Evolutionary conservation across 2,329 filamentous ascomycete species (phyloP).

Genomic region (Fusarium metavorans): DNA sequence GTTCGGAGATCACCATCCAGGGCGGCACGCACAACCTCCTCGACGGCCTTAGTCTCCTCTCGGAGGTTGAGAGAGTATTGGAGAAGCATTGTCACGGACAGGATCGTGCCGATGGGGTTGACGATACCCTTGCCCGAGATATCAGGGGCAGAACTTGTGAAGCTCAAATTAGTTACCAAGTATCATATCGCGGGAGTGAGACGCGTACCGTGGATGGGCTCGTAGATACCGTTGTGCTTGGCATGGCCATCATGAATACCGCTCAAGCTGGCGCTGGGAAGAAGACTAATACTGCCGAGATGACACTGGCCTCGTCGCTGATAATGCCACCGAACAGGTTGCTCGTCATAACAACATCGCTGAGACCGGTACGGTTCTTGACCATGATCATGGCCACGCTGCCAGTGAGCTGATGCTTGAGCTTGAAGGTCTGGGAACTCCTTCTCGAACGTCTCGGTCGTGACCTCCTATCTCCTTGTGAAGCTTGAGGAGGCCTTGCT

Average conservation of each 20-base stretch:
- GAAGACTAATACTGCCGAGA: slow-evolving; percentile 86
- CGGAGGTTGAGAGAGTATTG: slow-evolving; percentile 75
- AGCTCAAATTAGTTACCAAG: too few relatives aligned
- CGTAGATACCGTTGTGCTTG: slow-evolving; percentile 93
- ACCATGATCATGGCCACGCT: slow-evolving; percentile 98
- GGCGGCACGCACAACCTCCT: slow-evolving; percentile 82
- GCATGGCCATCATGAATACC: slow-evolving; percentile 87
- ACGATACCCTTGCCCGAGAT: slow-evolving; percentile 93
- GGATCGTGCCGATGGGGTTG: slow-evolving; percentile 88
- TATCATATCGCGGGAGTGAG: too few relatives aligned
- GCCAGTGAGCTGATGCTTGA: slow-evolving; percentile 93
- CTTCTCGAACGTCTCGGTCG: slow-evolving; percentile 84
- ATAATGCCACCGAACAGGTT: slow-evolving; percentile 98
- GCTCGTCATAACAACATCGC: slow-evolving; percentile 91
- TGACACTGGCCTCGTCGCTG: slow-evolving; percentile 93
- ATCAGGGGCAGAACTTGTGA: slow-evolving; percentile 55
- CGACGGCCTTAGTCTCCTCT: slow-evolving; percentile 71
- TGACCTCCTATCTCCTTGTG: slow-evolving; percentile 92
- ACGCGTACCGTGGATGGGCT: slow-evolving; percentile 94
- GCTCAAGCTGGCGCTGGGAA: slow-evolving; percentile 88
- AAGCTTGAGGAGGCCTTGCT: slow-evolving; percentile 90
- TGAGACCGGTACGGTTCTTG: slow-evolving; percentile 89
- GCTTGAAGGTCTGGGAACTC: slow-evolving; percentile 91
- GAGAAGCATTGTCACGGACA: slow-evolving; percentile 96
- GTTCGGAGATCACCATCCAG: slow-evolving; percentile 85